Evolutionary conservation across 352 stramenopile genomes (phyloP).

Genomic region (Elongisporangium undulatum): DNA sequence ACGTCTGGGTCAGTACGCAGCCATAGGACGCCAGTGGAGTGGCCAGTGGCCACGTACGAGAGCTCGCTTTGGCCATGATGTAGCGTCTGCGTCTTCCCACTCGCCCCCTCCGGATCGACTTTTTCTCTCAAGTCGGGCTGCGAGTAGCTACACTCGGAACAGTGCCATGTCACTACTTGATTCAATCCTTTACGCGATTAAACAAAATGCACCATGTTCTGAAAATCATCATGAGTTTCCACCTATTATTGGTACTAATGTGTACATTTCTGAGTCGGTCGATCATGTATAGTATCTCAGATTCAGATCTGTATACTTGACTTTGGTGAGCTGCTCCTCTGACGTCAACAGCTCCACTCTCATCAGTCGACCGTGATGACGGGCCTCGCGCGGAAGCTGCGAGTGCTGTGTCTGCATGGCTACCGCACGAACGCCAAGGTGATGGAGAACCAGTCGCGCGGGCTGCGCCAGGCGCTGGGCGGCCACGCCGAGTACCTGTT

Average conservation of each 20-base stretch:
- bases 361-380: not conserved
- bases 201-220: too few relatives aligned
- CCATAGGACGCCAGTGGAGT: not conserved
- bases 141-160: not conserved
- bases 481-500: slow-evolving; percentile 64
- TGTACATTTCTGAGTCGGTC: too few relatives aligned
- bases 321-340: not conserved
- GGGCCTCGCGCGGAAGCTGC: slow-evolving; percentile 24
- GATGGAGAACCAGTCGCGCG: slow-evolving; percentile 63
- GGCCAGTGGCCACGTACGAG: not conserved
- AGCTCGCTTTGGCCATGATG: not conserved
- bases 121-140: not conserved
- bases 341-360: not conserved
- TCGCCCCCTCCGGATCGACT: not conserved
- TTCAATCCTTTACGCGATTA: too few relatives aligned
- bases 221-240: too few relatives aligned
- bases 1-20: not conserved
- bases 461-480: slow-evolving; percentile 51
- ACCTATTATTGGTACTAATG: too few relatives aligned
- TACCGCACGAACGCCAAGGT: slow-evolving; percentile 69
- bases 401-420: slow-evolving; percentile 71
- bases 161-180: not conserved
- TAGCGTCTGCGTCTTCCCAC: not conserved
- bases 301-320: not conserved
- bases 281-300: not conserved